Evolutionary conservation across 2,329 filamentous ascomycete genomes (phyloP).

Genomic region (Gnomoniopsis sp.): DNA sequence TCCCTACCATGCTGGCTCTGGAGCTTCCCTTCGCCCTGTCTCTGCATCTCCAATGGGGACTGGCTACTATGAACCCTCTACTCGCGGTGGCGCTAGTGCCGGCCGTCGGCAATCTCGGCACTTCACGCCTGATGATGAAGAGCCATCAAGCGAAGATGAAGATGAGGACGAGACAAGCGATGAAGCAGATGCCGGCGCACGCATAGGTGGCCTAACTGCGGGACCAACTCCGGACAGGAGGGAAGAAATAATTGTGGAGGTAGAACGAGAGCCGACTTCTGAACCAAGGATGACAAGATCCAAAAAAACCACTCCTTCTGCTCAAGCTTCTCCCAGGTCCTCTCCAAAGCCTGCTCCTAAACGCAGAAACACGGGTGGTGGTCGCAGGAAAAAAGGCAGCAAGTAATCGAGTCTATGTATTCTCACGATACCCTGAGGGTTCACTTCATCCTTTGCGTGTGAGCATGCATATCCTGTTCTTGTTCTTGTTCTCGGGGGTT

Average conservation of each 20-base stretch:
- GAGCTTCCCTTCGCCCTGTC: slow-evolving; percentile 33
- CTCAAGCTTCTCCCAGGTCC: slow-evolving; percentile 27
- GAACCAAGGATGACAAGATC: slow-evolving; percentile 23
- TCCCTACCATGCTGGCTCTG: slow-evolving; percentile 30
- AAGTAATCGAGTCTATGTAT: slow-evolving; percentile 8
- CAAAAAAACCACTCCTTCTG: slow-evolving; percentile 32
- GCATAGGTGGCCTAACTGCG: slow-evolving; percentile 9
- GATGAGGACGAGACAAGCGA: slow-evolving; percentile 31
- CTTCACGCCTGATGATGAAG: slow-evolving; percentile 9
- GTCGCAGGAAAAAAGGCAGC: slow-evolving; percentile 24
- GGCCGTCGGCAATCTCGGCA: slow-evolving; percentile 14
- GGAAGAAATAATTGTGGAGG: slow-evolving; percentile 39
- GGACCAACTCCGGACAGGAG: slow-evolving; percentile 23
- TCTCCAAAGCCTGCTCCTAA: slow-evolving; percentile 27
- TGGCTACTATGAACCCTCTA: slow-evolving; percentile 1
- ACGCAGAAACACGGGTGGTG: slow-evolving; percentile 32
- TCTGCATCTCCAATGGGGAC: slow-evolving; percentile 27
- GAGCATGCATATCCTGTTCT: not conserved
- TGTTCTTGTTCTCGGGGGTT: not conserved
- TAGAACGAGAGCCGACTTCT: slow-evolving; percentile 22
- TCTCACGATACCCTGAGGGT: slow-evolving; percentile 8
- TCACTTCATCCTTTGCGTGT: not conserved
- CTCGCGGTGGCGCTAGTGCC: slow-evolving; percentile 20
- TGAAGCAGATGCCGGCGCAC: slow-evolving; percentile 20
- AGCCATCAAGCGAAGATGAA: slow-evolving; percentile 11